Evolutionary conservation across 2,329 filamentous ascomycete genomes (phyloP).

Genomic region (Talaromyces sp.): DNA sequence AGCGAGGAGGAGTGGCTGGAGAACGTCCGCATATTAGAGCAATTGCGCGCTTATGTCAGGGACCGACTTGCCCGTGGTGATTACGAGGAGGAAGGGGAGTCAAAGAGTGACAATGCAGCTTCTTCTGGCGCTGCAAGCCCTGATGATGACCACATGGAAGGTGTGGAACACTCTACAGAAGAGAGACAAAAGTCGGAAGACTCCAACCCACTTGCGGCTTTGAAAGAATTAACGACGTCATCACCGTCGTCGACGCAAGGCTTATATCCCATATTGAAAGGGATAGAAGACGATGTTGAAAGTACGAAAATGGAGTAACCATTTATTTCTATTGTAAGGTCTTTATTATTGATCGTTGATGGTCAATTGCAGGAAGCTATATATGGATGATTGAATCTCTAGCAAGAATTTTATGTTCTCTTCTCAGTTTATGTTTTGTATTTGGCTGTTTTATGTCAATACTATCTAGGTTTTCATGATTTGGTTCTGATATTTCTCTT

Average conservation of each 20-base stretch:
- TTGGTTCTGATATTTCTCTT: not conserved
- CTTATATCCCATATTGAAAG: slow-evolving; percentile 25
- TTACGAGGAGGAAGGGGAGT: slow-evolving; percentile 32
- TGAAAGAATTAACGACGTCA: slow-evolving; percentile 5
- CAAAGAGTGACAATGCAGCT: slow-evolving; percentile 21
- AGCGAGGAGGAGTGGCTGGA: slow-evolving; percentile 59
- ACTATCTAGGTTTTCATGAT: not conserved
- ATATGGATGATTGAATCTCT: not conserved
- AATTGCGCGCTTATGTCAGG: slow-evolving; percentile 56
- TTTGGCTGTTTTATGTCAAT: not conserved
- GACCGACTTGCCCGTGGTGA: slow-evolving; percentile 54
- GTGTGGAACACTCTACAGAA: slow-evolving; percentile 12
- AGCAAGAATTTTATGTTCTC: not conserved
- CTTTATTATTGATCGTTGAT: not conserved
- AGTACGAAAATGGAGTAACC: slow-evolving; percentile 19
- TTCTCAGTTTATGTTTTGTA: not conserved
- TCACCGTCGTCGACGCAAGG: not conserved
- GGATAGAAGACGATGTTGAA: slow-evolving; percentile 20
- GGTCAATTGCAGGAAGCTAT: not conserved
- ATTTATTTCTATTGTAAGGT: not conserved
- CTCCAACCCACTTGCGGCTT: slow-evolving; percentile 6
- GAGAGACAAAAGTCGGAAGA: not conserved
- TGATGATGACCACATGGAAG: slow-evolving; percentile 22
- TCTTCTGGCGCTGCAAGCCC: slow-evolving; percentile 3
- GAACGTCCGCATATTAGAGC: slow-evolving; percentile 62